phyloP scores from a whole-genome alignment of 2,329 filamentous ascomycete species.

The Aspergillus intermedius region DNA sequence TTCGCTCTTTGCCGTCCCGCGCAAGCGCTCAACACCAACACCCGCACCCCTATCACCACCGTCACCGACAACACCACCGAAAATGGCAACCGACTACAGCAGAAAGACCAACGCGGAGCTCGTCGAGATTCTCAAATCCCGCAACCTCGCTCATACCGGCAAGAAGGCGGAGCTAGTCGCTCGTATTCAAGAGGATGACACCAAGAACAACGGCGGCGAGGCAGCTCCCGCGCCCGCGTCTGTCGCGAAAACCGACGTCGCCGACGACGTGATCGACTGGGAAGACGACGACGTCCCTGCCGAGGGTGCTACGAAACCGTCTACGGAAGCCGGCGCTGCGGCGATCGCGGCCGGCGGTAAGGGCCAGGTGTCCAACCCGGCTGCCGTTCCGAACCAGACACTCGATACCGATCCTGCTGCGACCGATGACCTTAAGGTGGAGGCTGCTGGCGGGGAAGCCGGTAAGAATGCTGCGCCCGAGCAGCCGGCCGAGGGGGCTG shows the following conservation, averaged over 20 bases:
- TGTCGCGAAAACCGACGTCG: constrained; percentile 21
- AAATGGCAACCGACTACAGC: constrained; percentile 41
- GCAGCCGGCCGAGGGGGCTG: constrained; percentile 11
- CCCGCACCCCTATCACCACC: not conserved
- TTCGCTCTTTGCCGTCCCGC: not conserved
- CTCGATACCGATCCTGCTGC: constrained; percentile 32
- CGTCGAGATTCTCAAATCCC: constrained; percentile 44
- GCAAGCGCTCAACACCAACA: not conserved
- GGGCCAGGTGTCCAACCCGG: constrained; percentile 32
- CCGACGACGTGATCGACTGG: constrained; percentile 42
- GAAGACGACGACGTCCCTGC: constrained; percentile 36
- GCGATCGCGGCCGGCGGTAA: constrained; percentile 34
- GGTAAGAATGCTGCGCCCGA: constrained; percentile 13
- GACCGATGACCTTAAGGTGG: constrained; percentile 32
- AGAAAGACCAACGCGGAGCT: constrained; percentile 47
- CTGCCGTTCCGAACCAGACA: constrained; percentile 35
- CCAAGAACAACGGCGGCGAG: constrained; percentile 17
- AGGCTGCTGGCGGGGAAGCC: constrained; percentile 17
- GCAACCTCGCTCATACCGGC: constrained; percentile 42
- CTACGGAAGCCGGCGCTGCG: constrained; percentile 25
- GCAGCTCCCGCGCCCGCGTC: constrained; percentile 16
- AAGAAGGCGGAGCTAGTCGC: constrained; percentile 47
- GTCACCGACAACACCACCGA: constrained; percentile 5
- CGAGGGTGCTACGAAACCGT: constrained; percentile 20
- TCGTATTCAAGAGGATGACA: constrained; percentile 41